A percentile compares a stretch with the other conserved stretches of the same genome.
Evolutionary conservation across 352 stramenopile genomes (phyloP).

Genomic region (Globisporangium perplexum): DNA sequence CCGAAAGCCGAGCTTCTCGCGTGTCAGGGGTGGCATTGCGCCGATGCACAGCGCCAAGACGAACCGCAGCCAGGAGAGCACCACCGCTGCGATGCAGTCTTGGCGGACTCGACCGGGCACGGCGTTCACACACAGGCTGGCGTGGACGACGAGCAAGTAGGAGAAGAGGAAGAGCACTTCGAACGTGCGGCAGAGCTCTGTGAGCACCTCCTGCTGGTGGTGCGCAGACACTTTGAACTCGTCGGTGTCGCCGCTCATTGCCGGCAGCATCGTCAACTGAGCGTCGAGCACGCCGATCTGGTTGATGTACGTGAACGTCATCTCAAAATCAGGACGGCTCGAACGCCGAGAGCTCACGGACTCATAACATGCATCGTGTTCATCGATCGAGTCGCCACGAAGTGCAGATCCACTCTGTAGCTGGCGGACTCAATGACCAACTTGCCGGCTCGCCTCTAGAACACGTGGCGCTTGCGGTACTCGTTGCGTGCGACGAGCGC

Average conservation of each 20-base stretch:
- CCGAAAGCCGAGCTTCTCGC: constrained; percentile 6
- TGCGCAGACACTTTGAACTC: neutral
- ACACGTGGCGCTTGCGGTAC: constrained; percentile 2
- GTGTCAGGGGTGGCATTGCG: constrained; percentile 13
- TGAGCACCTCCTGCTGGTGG: constrained; percentile 9
- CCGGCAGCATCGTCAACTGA: neutral
- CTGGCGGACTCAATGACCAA: constrained; percentile 4
- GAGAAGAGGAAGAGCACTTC: constrained; percentile 23
- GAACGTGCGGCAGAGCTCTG: constrained; percentile 13
- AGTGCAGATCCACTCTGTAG: constrained; percentile 4
- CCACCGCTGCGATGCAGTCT: neutral
- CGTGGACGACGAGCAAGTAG: constrained; percentile 13
- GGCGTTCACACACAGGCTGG: constrained; percentile 18
- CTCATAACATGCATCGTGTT: neutral
- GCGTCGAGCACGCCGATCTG: constrained; percentile 1
- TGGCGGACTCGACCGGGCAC: constrained; percentile 1
- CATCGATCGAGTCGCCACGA: neutral
- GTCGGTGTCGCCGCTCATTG: no score
- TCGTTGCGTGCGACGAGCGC: constrained; percentile 9
- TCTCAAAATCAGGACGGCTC: neutral
- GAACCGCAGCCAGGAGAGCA: constrained; percentile 15
- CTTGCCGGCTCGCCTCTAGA: neutral
- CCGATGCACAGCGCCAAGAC: constrained; percentile 17
- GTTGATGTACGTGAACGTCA: constrained; percentile 6
- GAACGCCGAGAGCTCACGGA: neutral